A percentile compares a stretch with the other conserved stretches of the same genome.
Conservation (phyloP, 1,284 basidiomycete genomes). For the Coniferiporia weirii region DNA sequence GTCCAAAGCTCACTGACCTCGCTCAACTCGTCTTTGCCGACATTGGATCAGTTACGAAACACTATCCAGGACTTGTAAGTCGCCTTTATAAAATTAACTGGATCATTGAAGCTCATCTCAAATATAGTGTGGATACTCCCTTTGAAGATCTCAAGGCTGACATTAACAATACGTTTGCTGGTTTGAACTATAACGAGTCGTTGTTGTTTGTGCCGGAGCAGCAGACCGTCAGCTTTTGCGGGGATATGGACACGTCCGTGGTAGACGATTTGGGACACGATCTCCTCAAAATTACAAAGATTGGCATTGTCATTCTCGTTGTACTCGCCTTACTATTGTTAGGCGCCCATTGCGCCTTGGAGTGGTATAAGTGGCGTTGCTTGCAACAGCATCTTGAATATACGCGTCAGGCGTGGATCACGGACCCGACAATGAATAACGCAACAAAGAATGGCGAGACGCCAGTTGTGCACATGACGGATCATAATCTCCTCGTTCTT, state of each 20-base stretch:
- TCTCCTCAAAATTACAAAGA: conserved; percentile 70
- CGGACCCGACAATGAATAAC: conserved; percentile 59
- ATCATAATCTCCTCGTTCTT: conserved; percentile 74
- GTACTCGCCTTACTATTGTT: conserved; percentile 58
- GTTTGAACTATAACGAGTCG: conserved; percentile 62
- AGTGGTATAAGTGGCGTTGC: conserved; percentile 78
- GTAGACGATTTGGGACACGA: conserved; percentile 79
- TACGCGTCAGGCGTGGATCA: conserved; percentile 69
- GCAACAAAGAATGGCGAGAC: conserved; percentile 28
- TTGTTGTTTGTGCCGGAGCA: conserved; percentile 69
- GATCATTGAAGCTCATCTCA: conserved; percentile 5
- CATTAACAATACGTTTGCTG: conserved; percentile 81
- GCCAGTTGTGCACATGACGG: conserved; percentile 55
- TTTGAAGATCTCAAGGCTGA: conserved; percentile 83
- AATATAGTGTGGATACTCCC: conserved; percentile 68
- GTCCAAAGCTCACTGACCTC: conserved; percentile 69
- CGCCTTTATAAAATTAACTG: conserved; percentile 13
- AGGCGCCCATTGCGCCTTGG: conserved; percentile 58
- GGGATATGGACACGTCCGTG: conserved; percentile 71
- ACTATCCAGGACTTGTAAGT: conserved; percentile 69
- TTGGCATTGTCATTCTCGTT: conserved; percentile 69
- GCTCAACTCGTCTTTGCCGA: conserved; percentile 81
- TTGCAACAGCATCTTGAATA: conserved; percentile 58
- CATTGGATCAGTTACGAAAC: conserved; percentile 69
- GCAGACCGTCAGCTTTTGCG: conserved; percentile 65